Conservation (phyloP, 2,329 filamentous ascomycete species). For the Trichoderma sp. region DNA sequence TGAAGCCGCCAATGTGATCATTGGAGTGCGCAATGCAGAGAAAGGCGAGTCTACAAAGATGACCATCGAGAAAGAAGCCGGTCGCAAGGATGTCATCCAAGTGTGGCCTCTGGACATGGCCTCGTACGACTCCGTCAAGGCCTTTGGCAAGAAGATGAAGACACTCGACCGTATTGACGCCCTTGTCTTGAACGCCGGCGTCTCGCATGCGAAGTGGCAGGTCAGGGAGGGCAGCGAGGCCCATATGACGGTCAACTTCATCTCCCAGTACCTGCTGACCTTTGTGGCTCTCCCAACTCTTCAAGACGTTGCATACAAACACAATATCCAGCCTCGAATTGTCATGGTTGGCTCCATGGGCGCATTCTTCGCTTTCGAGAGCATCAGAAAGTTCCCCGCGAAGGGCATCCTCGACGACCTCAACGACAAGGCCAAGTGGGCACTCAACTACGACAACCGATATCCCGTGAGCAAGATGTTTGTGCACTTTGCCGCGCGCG, state of each 20-base stretch:
- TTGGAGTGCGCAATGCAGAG: slow-evolving; percentile 39
- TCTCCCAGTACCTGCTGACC: slow-evolving; percentile 45
- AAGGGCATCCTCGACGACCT: neutral
- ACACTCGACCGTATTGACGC: slow-evolving; percentile 41
- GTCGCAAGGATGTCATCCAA: slow-evolving; percentile 30
- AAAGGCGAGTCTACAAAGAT: slow-evolving; percentile 41
- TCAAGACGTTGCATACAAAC: slow-evolving; percentile 33
- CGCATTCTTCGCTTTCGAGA: neutral
- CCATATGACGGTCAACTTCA: slow-evolving; percentile 45
- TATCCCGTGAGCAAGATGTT: slow-evolving; percentile 32
- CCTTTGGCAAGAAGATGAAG: slow-evolving; percentile 34
- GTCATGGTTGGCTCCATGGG: slow-evolving; percentile 30
- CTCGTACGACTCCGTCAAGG: slow-evolving; percentile 35
- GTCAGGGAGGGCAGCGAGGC: slow-evolving; percentile 41
- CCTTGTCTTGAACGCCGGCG: slow-evolving; percentile 41
- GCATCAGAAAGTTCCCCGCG: neutral
- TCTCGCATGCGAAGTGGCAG: slow-evolving; percentile 21
- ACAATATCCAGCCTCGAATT: slow-evolving; percentile 36
- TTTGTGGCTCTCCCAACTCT: slow-evolving; percentile 43
- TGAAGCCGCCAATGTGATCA: slow-evolving; percentile 40
- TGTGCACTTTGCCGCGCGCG: slow-evolving; percentile 26
- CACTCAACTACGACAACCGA: neutral
- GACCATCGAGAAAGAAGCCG: slow-evolving; percentile 34
- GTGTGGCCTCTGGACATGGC: slow-evolving; percentile 46
- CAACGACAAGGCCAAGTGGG: slow-evolving; percentile 5